These are phyloP conservation scores for Aspergillus chevalieri DNA, from an alignment of 2,329 filamentous ascomycete genomes.

Conservation along the genomic window DNA sequence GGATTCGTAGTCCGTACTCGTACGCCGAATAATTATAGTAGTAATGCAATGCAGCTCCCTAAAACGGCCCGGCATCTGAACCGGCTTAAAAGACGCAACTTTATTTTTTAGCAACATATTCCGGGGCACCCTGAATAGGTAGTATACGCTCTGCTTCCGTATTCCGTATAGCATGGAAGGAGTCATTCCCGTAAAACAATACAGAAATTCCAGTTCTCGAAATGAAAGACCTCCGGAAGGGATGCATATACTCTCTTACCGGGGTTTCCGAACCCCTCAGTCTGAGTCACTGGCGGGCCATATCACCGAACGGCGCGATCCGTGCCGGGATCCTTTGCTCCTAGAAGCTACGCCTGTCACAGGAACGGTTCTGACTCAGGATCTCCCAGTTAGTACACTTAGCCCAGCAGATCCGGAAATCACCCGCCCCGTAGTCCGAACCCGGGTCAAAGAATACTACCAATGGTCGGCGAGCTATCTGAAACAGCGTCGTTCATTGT, in stretches of 20 bases:
- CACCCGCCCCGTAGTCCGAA: too few relatives aligned
- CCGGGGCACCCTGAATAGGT: background rate
- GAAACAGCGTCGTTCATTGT: background rate
- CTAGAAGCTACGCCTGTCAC: background rate
- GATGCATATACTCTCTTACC: background rate
- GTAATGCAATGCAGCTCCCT: background rate
- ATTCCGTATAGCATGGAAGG: background rate
- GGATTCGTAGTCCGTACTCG: background rate
- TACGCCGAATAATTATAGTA: background rate
- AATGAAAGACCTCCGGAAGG: background rate
- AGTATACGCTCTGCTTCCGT: background rate
- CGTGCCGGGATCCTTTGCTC: background rate
- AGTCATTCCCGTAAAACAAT: too few relatives aligned
- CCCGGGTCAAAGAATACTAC: background rate
- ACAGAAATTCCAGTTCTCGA: background rate
- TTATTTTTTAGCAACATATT: background rate
- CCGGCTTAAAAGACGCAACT: background rate
- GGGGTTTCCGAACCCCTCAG: background rate
- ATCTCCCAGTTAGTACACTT: too few relatives aligned
- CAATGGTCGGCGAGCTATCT: background rate
- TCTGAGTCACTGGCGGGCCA: background rate
- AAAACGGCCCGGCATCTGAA: background rate
- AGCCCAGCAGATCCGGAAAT: too few relatives aligned
- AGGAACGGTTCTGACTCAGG: background rate
- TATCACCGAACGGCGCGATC: background rate